A percentile compares a stretch with the other conserved stretches of the same genome.
These are phyloP conservation scores for Mariannaea elegans DNA, from an alignment of 2,329 filamentous ascomycete genomes.

Conservation along the genomic window DNA sequence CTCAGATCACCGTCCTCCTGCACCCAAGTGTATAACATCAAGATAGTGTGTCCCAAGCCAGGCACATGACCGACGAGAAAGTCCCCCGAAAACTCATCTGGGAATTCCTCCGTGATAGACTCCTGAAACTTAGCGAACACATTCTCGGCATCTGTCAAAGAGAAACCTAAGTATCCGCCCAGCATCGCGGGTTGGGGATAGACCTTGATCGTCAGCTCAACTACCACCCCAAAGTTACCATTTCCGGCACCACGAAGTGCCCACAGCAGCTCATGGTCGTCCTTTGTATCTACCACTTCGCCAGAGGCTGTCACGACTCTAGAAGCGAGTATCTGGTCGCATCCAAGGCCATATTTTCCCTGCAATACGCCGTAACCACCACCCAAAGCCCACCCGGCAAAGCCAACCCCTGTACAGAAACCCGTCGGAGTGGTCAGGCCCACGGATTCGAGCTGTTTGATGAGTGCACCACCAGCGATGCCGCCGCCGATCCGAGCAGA, in stretches of 20 bases:
- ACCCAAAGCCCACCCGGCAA: constrained; percentile 28
- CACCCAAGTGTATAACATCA: constrained; percentile 9
- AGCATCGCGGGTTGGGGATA: constrained; percentile 18
- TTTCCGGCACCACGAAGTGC: constrained; percentile 29
- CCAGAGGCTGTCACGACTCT: constrained; percentile 24
- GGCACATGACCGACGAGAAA: constrained; percentile 6
- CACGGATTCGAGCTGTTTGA: constrained; percentile 19
- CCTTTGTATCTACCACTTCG: constrained; percentile 13
- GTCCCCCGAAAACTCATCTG: constrained; percentile 8
- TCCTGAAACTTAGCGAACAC: constrained; percentile 9
- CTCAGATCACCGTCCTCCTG: constrained; percentile 1
- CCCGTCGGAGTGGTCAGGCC: constrained; percentile 28
- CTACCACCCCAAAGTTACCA: constrained; percentile 29
- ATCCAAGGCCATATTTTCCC: constrained; percentile 26
- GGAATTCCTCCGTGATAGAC: not conserved
- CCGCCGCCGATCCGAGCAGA: constrained; percentile 31
- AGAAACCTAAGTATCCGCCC: not conserved
- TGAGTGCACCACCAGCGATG: constrained; percentile 15
- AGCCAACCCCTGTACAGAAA: constrained; percentile 23
- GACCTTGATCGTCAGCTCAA: constrained; percentile 24
- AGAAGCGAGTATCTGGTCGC: constrained; percentile 28
- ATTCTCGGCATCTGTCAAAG: not conserved
- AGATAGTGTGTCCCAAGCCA: constrained; percentile 1
- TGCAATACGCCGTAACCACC: constrained; percentile 29
- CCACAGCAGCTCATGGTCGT: constrained; percentile 29